Conservation (phyloP, 163 green algal genomes). For the Volvox carteri region DNA sequence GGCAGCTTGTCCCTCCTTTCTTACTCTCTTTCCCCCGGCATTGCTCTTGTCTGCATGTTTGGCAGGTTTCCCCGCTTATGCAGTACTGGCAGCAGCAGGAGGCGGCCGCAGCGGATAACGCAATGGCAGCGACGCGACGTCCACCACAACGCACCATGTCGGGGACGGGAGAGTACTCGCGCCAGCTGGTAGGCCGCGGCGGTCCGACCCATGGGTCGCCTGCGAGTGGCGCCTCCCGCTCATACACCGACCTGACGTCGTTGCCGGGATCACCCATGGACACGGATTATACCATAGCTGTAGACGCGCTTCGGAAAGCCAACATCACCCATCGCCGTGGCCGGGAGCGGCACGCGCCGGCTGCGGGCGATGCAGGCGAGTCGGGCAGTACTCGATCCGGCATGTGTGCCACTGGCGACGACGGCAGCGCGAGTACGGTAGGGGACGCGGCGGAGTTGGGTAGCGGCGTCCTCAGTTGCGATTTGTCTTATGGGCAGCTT, state of each 20-base stretch:
- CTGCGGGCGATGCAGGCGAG: not conserved
- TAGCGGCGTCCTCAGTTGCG: conserved; percentile 25
- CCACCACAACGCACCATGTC: not conserved
- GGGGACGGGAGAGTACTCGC: not conserved
- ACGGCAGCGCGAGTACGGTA: not conserved
- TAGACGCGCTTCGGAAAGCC: not conserved
- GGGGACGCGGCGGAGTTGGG: not conserved
- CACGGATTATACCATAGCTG: not conserved
- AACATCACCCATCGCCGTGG: not conserved
- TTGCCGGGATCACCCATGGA: not conserved
- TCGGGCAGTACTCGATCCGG: not conserved
- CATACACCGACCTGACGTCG: not conserved
- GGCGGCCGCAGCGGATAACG: not conserved
- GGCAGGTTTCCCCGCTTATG: conserved; percentile 27
- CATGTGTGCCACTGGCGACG: not conserved
- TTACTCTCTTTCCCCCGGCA: not conserved
- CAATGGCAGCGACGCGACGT: not conserved
- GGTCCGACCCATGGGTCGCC: not conserved
- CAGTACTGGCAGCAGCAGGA: conserved; percentile 36
- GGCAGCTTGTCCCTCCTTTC: conserved; percentile 1
- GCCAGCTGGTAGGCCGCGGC: not conserved
- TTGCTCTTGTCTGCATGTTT: not conserved
- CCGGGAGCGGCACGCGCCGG: not conserved
- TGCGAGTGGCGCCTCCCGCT: not conserved
- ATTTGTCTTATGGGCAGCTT: conserved; percentile 37